These are phyloP conservation scores for Saksenaea oblongispora DNA, from an alignment of 371 early-diverging fungal species.

Conservation along the genomic window DNA sequence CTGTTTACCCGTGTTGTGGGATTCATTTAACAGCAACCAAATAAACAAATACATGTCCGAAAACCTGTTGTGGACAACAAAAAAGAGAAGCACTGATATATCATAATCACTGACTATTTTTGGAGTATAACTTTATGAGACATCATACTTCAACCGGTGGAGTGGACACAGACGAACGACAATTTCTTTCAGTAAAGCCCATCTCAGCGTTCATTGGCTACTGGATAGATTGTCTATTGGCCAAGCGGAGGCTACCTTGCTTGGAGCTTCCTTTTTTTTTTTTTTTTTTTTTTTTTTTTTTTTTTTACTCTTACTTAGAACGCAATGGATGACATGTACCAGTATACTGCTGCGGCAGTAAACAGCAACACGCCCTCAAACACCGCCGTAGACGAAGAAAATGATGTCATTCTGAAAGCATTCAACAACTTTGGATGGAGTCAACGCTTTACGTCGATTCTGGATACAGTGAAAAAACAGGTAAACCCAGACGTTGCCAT, in stretches of 20 bases:
- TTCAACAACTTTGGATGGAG: constrained; percentile 48
- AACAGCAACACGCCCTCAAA: constrained; percentile 22
- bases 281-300: neutral
- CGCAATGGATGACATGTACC: constrained; percentile 41
- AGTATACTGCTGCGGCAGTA: constrained; percentile 39
- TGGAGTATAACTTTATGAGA: neutral
- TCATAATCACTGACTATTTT: neutral
- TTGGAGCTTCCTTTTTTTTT: neutral
- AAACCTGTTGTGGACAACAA: neutral
- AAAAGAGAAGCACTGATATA: neutral
- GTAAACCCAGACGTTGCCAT: constrained; percentile 14
- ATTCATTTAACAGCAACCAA: neutral
- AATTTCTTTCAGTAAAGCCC: too few relatives aligned
- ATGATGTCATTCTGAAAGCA: constrained; percentile 46
- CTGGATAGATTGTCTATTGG: neutral
- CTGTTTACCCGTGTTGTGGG: neutral
- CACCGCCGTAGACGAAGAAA: constrained; percentile 25
- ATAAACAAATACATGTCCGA: neutral
- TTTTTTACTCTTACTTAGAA: neutral
- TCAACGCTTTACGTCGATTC: constrained; percentile 35
- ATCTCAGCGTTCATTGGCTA: neutral
- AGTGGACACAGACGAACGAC: too few relatives aligned
- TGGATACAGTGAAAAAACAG: constrained; percentile 49
- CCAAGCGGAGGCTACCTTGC: neutral
- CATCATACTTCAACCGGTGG: neutral